Evolutionary conservation across 345 rosid genomes (phyloP).

Genomic region (Corchorus capsularis): DNA sequence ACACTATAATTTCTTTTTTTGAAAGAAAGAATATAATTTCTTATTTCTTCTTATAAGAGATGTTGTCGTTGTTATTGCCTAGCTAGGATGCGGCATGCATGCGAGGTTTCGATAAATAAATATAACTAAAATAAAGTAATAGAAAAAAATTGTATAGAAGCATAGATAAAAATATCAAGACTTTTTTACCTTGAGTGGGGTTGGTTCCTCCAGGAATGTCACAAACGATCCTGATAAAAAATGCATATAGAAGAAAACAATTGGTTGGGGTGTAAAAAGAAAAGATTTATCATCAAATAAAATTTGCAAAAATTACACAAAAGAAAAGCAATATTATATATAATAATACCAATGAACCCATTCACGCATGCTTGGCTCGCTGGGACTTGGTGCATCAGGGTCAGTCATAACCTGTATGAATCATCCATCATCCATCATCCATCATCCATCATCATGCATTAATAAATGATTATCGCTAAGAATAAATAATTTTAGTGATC

Average conservation of each 20-base stretch:
- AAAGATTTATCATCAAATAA: not conserved
- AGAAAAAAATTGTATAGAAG: too few species aligned
- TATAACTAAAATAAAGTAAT: too few species aligned
- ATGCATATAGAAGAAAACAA: not conserved
- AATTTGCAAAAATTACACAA: not conserved
- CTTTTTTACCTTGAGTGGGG: slow-evolving; percentile 50
- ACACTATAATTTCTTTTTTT: too few species aligned
- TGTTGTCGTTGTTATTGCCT: too few species aligned
- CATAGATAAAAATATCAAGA: too few species aligned
- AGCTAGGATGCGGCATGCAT: too few species aligned
- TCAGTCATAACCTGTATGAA: slow-evolving; percentile 74
- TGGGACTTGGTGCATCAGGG: slow-evolving; percentile 95
- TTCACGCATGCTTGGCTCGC: slow-evolving; percentile 86
- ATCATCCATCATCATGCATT: not conserved
- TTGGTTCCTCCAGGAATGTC: slow-evolving; percentile 84
- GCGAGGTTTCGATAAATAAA: too few species aligned
- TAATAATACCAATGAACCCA: slow-evolving; percentile 76
- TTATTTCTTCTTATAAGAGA: too few species aligned
- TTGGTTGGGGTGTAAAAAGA: not conserved
- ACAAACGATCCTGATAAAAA: slow-evolving; percentile 61
- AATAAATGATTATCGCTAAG: not conserved
- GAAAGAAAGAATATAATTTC: too few species aligned
- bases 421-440: too few species aligned
- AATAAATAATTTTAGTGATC: not conserved
- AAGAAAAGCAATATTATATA: not conserved